phyloP scores from a whole-genome alignment of 2,329 filamentous ascomycete genomes.

The Exophiala lecanii-corni region DNA sequence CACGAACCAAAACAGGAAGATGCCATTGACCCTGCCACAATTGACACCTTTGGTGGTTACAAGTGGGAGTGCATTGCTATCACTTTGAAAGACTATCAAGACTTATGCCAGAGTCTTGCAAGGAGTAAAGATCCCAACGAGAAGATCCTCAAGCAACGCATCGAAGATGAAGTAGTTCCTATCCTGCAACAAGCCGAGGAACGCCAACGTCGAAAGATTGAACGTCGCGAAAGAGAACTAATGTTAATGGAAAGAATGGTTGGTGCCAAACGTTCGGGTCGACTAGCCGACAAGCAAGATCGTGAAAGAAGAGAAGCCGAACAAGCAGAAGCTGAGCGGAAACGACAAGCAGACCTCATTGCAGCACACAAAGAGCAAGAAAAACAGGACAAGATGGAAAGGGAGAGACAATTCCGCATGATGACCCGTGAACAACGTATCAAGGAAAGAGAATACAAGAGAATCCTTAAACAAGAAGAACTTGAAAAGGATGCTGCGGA shows the following conservation, averaged over 20 bases:
- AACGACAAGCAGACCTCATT: conserved; percentile 58
- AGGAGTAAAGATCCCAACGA: conserved; percentile 82
- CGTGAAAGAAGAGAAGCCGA: conserved; percentile 70
- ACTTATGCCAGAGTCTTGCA: conserved; percentile 65
- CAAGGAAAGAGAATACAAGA: conserved; percentile 77
- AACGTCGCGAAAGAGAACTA: conserved; percentile 74
- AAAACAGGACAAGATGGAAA: conserved; percentile 59
- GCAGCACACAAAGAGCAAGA: conserved; percentile 58
- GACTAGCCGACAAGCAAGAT: conserved; percentile 77
- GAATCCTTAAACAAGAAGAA: conserved; percentile 79
- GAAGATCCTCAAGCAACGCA: conserved; percentile 65
- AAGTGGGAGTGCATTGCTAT: conserved; percentile 91
- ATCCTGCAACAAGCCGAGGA: conserved; percentile 73
- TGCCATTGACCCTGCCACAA: conserved; percentile 34
- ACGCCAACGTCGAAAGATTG: conserved; percentile 64
- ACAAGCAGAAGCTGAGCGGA: conserved; percentile 64
- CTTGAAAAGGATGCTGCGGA: conserved; percentile 73
- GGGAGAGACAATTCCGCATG: conserved; percentile 73
- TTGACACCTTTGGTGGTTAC: conserved; percentile 68
- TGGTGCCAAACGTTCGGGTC: conserved; percentile 88
- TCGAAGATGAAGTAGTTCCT: conserved; percentile 75
- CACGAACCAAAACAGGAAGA: conserved; percentile 37
- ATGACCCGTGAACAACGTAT: conserved; percentile 81
- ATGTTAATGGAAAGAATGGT: conserved; percentile 79
- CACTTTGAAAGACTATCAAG: conserved; percentile 69